Base-by-base conservation (phyloP, 2,329 filamentous ascomycete species). In the Tolypocladium pustulatum region DNA sequence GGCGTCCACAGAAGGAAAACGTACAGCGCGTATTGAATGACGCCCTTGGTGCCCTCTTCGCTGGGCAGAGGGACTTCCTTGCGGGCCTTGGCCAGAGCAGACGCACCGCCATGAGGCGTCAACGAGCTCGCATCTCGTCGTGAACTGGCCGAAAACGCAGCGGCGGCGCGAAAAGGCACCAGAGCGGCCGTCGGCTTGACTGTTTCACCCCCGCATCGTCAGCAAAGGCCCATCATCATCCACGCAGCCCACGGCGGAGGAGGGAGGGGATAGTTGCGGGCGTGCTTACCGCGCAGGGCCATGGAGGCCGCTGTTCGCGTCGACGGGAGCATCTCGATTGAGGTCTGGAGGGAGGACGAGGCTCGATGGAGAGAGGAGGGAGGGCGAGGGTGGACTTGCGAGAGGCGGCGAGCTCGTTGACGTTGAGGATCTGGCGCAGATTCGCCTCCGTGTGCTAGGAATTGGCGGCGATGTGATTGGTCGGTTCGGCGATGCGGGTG, bases 21-120 rank as follows among this genome's bases (percentile, higher is more conserved):
- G 66, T 88, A 93, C 89, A 95, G 81, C 64, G 89, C 90, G 74
- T 91, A 93, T 85, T 95, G 89, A 68, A 93, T 79, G 60, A 84
- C 84, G 67, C 89, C 86, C 80, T 93, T 90, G 75, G 87, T 90
- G 64, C 81, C 81, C 75, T 91, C 87, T 76, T 95, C 86, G 73
- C 88, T 92, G 63, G 88, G 78, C 61, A 94, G 79, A 63, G 84
- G 86, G 59, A 94, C 89, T 76, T 93, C 88, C 71, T 82, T 83
- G 67, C 85, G 83, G 66, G 77, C 70, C 75, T 78, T 70, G 76
- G 80, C 71, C 70, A 85, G 65, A 75, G 81, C 71, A 71, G 69
- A 71, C 49, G 83, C 76, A 60, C 80, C 78, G 60, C 77, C 78
- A 69, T 83, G 77, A 66, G 81, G 76, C 61, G 80, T 74, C 59